These are phyloP conservation scores for Cadophora malorum DNA, from an alignment of 2,329 filamentous ascomycete species.

Conservation along the genomic window DNA sequence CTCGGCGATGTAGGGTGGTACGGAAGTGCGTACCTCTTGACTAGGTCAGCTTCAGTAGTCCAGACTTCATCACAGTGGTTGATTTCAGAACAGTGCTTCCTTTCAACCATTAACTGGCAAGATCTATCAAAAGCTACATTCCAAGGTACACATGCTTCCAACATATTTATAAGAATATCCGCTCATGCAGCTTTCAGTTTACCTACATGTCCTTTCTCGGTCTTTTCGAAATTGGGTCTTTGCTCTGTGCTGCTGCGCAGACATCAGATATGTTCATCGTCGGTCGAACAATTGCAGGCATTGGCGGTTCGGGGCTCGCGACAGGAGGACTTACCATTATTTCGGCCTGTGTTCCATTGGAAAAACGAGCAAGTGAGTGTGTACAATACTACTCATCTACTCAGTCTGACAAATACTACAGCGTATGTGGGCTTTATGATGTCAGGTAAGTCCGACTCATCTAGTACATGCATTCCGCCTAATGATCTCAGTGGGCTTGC, in stretches of 20 bases:
- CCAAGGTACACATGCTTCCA: constrained; percentile 40
- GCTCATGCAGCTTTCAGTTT: constrained; percentile 41
- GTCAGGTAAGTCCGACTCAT: constrained; percentile 35
- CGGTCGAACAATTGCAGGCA: constrained; percentile 60
- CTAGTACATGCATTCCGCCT: no score
- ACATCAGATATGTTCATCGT: constrained; percentile 60
- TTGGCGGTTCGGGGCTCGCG: constrained; percentile 57
- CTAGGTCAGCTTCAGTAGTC: constrained; percentile 30
- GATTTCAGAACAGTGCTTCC: constrained; percentile 48
- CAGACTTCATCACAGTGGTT: no score
- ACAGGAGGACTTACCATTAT: constrained; percentile 61
- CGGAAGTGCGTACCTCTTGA: constrained; percentile 55
- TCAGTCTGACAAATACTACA: constrained; percentile 25
- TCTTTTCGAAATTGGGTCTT: constrained; percentile 61
- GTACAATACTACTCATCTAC: neutral
- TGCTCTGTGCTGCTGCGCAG: constrained; percentile 58
- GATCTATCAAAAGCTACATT: constrained; percentile 53
- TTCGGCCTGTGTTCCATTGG: constrained; percentile 45
- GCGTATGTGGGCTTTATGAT: constrained; percentile 37
- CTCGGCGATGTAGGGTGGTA: constrained; percentile 63
- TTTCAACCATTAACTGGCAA: constrained; percentile 60
- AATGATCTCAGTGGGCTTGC: constrained; percentile 28
- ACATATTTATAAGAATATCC: neutral
- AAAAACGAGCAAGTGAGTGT: constrained; percentile 31
- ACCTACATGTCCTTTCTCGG: constrained; percentile 51